Conservation (phyloP, 192 early-diverging fungal genomes). For the Backusella australiensis region DNA sequence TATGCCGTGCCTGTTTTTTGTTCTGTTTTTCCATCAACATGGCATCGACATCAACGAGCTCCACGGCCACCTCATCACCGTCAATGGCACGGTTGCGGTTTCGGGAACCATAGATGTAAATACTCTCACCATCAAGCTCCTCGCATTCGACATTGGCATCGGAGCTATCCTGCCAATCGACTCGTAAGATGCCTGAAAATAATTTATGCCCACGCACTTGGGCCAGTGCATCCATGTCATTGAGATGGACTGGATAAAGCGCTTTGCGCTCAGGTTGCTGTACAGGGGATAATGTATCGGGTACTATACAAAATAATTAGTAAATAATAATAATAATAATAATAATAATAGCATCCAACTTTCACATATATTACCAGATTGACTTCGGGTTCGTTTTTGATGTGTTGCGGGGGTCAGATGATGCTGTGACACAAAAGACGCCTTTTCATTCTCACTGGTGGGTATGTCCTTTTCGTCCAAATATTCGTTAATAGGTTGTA, state of each 20-base stretch:
- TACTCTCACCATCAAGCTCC: constrained; percentile 56
- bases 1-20: constrained; percentile 47
- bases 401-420: neutral
- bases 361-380: constrained; percentile 7
- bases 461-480: neutral
- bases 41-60: constrained; percentile 64
- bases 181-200: constrained; percentile 68
- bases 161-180: constrained; percentile 75
- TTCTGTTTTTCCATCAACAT: constrained; percentile 45
- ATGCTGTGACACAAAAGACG: constrained; percentile 7
- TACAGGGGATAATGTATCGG: neutral
- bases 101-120: constrained; percentile 69
- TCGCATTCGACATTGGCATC: constrained; percentile 88
- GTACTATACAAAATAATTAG: neutral
- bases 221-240: constrained; percentile 40
- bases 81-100: constrained; percentile 77
- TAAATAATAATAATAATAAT: neutral
- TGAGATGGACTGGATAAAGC: constrained; percentile 45
- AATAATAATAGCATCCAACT: no score
- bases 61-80: constrained; percentile 73
- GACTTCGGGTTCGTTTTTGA: constrained; percentile 4
- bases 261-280: constrained; percentile 27
- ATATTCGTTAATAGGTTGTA: neutral
- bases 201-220: constrained; percentile 43
- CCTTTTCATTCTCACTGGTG: neutral